These are phyloP conservation scores for Chlamydomonas asymmetrica DNA, from an alignment of 139 green algal species.

Conservation along the genomic window DNA sequence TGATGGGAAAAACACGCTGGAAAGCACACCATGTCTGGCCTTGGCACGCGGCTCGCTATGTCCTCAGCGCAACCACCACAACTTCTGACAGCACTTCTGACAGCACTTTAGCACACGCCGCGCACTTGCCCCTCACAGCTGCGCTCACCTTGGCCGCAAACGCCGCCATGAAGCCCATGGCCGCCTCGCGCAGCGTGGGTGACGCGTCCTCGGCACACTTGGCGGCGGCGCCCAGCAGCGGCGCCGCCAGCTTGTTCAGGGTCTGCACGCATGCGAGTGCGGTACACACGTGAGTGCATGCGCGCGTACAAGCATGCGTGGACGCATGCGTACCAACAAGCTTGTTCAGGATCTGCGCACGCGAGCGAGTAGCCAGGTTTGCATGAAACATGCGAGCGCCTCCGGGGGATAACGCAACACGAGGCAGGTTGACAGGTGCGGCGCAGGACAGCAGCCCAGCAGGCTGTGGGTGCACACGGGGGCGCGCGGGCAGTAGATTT, in stretches of 20 bases:
- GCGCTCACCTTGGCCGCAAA: constrained; percentile 65
- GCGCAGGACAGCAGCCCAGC: no score
- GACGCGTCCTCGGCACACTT: constrained; percentile 74
- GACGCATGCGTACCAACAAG: no score
- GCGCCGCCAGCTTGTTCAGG: constrained; percentile 46
- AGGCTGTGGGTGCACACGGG: no score
- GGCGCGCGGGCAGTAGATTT: no score
- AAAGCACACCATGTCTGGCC: not conserved
- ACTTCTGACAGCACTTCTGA: not conserved
- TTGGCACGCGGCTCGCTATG: not conserved
- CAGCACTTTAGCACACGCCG: not conserved
- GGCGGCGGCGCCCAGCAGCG: constrained; percentile 60
- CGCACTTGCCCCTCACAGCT: not conserved
- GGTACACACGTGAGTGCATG: not conserved
- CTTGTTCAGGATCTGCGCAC: no score
- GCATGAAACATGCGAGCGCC: no score
- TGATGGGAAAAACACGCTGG: no score
- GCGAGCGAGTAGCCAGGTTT: no score
- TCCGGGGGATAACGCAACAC: no score
- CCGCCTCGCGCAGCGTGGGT: constrained; percentile 72
- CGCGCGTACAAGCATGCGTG: no score
- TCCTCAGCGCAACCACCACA: not conserved
- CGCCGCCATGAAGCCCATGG: constrained; percentile 62
- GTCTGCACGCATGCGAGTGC: no score
- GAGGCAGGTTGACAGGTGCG: no score